Evolutionary conservation across 2,329 filamentous ascomycete genomes (phyloP), one percentile per base, ranked within the genome.

Genomic region (Colletotrichum godetiae): DNA sequence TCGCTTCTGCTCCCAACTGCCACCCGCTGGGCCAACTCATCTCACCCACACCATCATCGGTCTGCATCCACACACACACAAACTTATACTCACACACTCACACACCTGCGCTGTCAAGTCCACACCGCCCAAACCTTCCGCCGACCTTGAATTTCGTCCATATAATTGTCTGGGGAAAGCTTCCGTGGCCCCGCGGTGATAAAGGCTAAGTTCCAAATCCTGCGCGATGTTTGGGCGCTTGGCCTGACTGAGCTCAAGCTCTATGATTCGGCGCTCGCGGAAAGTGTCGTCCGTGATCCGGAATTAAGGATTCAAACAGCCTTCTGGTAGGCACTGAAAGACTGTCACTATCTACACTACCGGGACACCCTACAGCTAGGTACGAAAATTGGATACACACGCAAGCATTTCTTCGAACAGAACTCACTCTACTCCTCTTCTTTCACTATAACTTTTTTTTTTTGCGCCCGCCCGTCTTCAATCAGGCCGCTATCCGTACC

Each of bases 21-120:
- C 70, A 67, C 67, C 59, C 60, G 70, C 70, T 70, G 70, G 46
- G 55, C 46, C 70, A 73, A 33, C 33, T 65, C 53, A 65, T 37
- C 46, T 64, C 66, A 60, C 60, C 53, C 66, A 69, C 70, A 69
- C 59, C 31, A 59, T 35, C 13, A 58, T 22, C 53, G 22, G 22
- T 19, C 19, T 24, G 64, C 59, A 63, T 42, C 33, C 70, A 60
- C 66, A 60, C 70, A 59, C 64, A 65, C 24, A 35, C 35, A 7
- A 29, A 29, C 27, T 29, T 29, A 31, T n/a, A 13, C 52, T 22
- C 52, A 57, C 8, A n/a, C 42, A 49, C 19, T n/a, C 42, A 49
- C 42, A 49, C 49, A 59, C 56, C 55, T 65, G 42, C 35, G 24
- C 58, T 60, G 59, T 49, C 59, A 59, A 55, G 29, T 24, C 56